Evolutionary conservation across 192 early-diverging fungal species (phyloP), one percentile per base, ranked within the genome.

Genomic region (Backusella parvicylindrica): DNA sequence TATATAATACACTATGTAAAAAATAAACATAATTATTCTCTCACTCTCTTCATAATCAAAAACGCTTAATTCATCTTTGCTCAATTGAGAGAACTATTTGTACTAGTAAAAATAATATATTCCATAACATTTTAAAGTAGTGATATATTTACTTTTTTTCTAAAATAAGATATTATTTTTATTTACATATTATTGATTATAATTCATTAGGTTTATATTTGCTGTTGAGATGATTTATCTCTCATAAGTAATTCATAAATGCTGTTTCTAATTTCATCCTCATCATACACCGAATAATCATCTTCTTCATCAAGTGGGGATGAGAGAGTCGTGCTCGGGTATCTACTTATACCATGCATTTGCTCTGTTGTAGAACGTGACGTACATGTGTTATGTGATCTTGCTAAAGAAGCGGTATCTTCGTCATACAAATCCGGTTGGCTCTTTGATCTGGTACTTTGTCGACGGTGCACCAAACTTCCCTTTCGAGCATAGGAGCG

Each of bases 251-350:
- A 63, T 16, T 53, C 67, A 11, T 60, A 53, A 64, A 73, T 64
- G 13, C 71, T 73, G 6, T 73, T 60, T 56, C 63, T 60, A 64
- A 73, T 73, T 21, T 40, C 38, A 33, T 36, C 77, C 38, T 65
- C 77, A 12, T 73, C 73, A 63, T 75, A 60, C 2, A 77, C 78
- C 1, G 71, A 60, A 60, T 28, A 26, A 12, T 15, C 41, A 43
- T 43, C 41, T 43, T 60, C 53, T 26, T 60, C 53, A 28, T 60
- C 53, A 60, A 60, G 53, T 26, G 53, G 53, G 1, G 53, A 60
- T 28, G 53, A 60, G 11, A 26, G 21, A 28, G 21, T 26, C 1
- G 53, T 60, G 8, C 53, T 60, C 53, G 53, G 53, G 26, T 60
- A 60, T 60, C 53, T 23, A 2, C 23, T 26, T 26, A 60, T 60